Percentiles rank a stretch among this genome's conserved stretches.
Conservation (phyloP, 108 stramenopile species). For the Mediolabrus comicus region DNA sequence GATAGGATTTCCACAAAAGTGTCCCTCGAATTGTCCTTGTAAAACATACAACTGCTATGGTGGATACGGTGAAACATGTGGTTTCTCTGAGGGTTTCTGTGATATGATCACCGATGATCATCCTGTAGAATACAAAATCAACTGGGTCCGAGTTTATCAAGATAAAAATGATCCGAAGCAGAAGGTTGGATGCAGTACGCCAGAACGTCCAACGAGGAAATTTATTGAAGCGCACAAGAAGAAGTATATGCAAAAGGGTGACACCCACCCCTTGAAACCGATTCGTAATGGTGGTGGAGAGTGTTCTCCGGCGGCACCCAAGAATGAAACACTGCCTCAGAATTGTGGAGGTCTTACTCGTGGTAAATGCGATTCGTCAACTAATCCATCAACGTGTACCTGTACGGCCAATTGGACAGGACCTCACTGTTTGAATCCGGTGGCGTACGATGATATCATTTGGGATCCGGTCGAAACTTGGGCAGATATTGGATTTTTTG, state of each 20-base stretch:
- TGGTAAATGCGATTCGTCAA: constrained; percentile 54
- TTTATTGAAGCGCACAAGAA: constrained; percentile 89
- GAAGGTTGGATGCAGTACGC: constrained; percentile 89
- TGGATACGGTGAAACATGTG: constrained; percentile 76
- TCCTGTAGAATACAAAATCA: constrained; percentile 75
- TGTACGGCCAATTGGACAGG: constrained; percentile 81
- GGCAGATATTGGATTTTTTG: constrained; percentile 70
- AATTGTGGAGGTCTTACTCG: constrained; percentile 69
- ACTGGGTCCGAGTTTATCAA: constrained; percentile 90
- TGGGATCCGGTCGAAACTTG: constrained; percentile 76
- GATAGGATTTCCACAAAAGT: constrained; percentile 72
- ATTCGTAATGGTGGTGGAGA: constrained; percentile 70
- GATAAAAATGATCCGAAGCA: constrained; percentile 74
- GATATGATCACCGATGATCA: constrained; percentile 70
- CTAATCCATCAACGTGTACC: constrained; percentile 56
- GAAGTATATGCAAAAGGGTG: constrained; percentile 68
- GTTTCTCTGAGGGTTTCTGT: constrained; percentile 90
- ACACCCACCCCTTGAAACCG: constrained; percentile 71
- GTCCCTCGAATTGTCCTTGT: constrained; percentile 77
- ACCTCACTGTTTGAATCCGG: constrained; percentile 74
- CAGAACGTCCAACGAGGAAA: constrained; percentile 82
- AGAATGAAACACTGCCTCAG: constrained; percentile 15
- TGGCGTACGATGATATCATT: constrained; percentile 61
- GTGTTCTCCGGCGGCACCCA: constrained; percentile 44
- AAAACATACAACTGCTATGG: constrained; percentile 85